Evolutionary conservation across 164 flowering plant species (phyloP).

Genomic region (Chimonanthus praecox): DNA sequence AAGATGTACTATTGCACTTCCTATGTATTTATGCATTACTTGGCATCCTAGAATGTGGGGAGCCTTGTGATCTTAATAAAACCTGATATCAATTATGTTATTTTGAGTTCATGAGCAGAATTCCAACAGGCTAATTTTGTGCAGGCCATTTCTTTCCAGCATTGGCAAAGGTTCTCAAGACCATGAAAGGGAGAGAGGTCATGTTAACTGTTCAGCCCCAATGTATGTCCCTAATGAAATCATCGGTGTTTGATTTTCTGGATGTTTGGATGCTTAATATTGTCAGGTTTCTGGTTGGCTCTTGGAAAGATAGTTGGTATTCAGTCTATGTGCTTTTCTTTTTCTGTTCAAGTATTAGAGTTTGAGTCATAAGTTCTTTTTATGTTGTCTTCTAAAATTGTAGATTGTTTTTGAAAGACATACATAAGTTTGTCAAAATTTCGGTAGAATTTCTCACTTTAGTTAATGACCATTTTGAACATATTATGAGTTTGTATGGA

Average conservation of each 20-base stretch:
- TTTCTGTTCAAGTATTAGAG: not conserved
- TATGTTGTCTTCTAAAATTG: not conserved
- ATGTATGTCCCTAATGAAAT: slow-evolving; percentile 34
- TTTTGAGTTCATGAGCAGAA: slow-evolving; percentile 1
- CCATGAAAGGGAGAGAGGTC: slow-evolving; percentile 62
- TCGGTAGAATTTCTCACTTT: too few relatives aligned
- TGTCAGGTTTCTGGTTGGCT: too few relatives aligned
- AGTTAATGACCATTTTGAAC: too few relatives aligned
- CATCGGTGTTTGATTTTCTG: not conserved
- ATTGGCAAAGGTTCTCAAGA: slow-evolving; percentile 45
- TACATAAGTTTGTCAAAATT: too few relatives aligned
- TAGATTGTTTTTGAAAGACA: too few relatives aligned
- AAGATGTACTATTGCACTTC: not conserved
- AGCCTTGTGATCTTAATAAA: too few relatives aligned
- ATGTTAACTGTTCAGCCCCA: slow-evolving; percentile 49
- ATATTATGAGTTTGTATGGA: too few relatives aligned
- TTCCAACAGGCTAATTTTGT: slow-evolving; percentile 8
- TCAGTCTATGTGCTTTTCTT: not conserved
- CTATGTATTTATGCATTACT: not conserved
- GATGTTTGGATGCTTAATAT: not conserved
- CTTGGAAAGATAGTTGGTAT: not conserved
- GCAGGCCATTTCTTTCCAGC: slow-evolving; percentile 66
- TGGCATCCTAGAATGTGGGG: not conserved
- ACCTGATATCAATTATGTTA: too few relatives aligned
- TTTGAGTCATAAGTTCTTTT: not conserved